These are phyloP conservation scores for Penicillium polonicum DNA, from an alignment of 2,329 filamentous ascomycete species.

Conservation along the genomic window DNA sequence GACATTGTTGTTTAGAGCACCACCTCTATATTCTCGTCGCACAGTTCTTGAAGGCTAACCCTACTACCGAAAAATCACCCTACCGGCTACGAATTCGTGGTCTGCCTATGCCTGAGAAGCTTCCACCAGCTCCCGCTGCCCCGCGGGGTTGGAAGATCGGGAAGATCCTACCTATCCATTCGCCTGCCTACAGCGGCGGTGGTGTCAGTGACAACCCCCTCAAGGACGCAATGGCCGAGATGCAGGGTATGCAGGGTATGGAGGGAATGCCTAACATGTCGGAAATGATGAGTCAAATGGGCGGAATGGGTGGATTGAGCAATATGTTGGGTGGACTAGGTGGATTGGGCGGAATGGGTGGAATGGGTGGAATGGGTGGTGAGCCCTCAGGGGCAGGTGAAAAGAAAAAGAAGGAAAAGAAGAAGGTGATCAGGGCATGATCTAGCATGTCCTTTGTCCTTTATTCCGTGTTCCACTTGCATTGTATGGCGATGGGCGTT, in stretches of 20 bases:
- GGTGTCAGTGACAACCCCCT: slow-evolving; percentile 93
- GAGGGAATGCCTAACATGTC: slow-evolving; percentile 54
- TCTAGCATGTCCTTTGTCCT: slow-evolving; percentile 10
- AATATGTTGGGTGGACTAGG: slow-evolving; percentile 7
- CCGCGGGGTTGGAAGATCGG: slow-evolving; percentile 91
- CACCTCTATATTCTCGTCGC: slow-evolving; percentile 83
- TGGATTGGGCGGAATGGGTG: slow-evolving; percentile 6
- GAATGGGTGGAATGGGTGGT: slow-evolving; percentile 34
- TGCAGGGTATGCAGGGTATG: slow-evolving; percentile 57
- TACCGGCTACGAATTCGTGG: slow-evolving; percentile 72
- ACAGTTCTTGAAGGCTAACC: slow-evolving; percentile 71
- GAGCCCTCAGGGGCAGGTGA: slow-evolving; percentile 32
- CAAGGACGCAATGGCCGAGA: slow-evolving; percentile 95
- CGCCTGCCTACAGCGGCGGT: slow-evolving; percentile 84
- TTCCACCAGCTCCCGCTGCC: slow-evolving; percentile 70
- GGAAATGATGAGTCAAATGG: slow-evolving; percentile 12
- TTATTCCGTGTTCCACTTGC: slow-evolving; percentile 31
- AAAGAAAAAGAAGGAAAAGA: slow-evolving; percentile 52
- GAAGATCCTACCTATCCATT: slow-evolving; percentile 79
- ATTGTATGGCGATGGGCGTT: slow-evolving; percentile 43
- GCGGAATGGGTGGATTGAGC: slow-evolving; percentile 52
- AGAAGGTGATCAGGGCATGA: slow-evolving; percentile 46
- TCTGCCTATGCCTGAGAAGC: slow-evolving; percentile 64
- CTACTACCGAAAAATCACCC: slow-evolving; percentile 70
- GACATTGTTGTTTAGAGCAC: slow-evolving; percentile 56